Conservation (phyloP, 2,329 filamentous ascomycete species). For the Talaromyces pinophilus region DNA sequence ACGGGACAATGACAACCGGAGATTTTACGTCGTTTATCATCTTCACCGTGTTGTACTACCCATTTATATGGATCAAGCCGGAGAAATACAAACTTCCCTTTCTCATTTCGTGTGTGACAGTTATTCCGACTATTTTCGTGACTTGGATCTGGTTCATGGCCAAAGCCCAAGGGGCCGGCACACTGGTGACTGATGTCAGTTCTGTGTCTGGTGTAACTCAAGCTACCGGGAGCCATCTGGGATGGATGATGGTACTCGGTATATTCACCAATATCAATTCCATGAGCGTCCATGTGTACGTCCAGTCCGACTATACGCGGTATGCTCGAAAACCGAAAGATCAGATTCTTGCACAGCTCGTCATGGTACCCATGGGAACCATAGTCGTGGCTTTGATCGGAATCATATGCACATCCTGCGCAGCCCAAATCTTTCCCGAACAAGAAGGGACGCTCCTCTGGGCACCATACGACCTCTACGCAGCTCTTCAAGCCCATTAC, state of each 20-base stretch:
- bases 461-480: conserved; percentile 3
- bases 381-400: conserved; percentile 7
- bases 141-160: conserved; percentile 18
- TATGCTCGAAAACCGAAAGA: conserved; percentile 13
- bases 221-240: neutral
- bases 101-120: neutral
- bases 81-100: conserved; percentile 14
- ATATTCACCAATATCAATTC: conserved; percentile 14
- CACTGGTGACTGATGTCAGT: conserved; percentile 5
- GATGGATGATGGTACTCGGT: conserved; percentile 16
- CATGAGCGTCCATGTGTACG: conserved; percentile 11
- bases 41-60: conserved; percentile 1
- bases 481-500: neutral
- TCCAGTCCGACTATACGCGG: conserved; percentile 14
- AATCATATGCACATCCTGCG: conserved; percentile 15
- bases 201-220: conserved; percentile 5
- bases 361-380: conserved; percentile 6
- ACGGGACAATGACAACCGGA: neutral
- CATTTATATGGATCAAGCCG: conserved; percentile 15
- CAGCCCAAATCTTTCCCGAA: conserved; percentile 10
- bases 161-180: conserved; percentile 1
- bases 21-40: conserved; percentile 12
- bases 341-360: conserved; percentile 1
- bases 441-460: conserved; percentile 2
- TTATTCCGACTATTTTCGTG: conserved; percentile 8